Base-by-base conservation (phyloP, 176 grass and related monocot species). In the Triticum timopheevii region DNA sequence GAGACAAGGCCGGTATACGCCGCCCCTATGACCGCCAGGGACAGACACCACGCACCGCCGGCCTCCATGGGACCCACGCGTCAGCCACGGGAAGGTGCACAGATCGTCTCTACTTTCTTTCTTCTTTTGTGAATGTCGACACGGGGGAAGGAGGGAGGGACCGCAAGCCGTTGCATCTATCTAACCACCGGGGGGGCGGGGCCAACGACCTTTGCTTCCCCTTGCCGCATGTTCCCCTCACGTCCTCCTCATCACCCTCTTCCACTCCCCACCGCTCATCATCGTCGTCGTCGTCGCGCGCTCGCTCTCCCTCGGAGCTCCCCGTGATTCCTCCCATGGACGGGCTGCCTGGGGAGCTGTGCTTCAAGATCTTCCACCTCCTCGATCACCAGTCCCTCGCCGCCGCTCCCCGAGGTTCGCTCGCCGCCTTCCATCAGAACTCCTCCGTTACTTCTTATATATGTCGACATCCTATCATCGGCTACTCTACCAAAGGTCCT, bases 281-380 rank as follows among this genome's bases (percentile, higher is more conserved):
- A 10, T 34, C 71, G 22, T 39, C 56, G 54, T 39, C 54, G 52
- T 8, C 19, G 56, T 16, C 31, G 42, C 42, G 42, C 42, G 3
- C 42, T 44, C 42, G 27, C 15, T 16, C 30, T 33, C 64, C 85
- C 35, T 36, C 9, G 19, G 19, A 79, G 31, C 73, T 63, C 33
- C 28, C 73, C 9, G 19, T 33, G 36, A 20, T 78, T 86, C 78
- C 16, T 4, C 79, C 23, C 49, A 93, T 91, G 91, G 93, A 93
- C 17, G 82, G 28, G 39, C 33, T 98, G 50, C 92, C 96, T 0
- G 76, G 42, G 34, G 93, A 98, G 79, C 80, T 98, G 28, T 94
- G 78, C 83, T 36, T 95, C 65, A 89, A 90, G 87, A 92, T 98
- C 85, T 94, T 98, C 90, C 88, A 88, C 38, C 84, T 94, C 22